Base-by-base conservation (phyloP, 495 filamentous ascomycete species). In the Pyrenula massariospora region DNA sequence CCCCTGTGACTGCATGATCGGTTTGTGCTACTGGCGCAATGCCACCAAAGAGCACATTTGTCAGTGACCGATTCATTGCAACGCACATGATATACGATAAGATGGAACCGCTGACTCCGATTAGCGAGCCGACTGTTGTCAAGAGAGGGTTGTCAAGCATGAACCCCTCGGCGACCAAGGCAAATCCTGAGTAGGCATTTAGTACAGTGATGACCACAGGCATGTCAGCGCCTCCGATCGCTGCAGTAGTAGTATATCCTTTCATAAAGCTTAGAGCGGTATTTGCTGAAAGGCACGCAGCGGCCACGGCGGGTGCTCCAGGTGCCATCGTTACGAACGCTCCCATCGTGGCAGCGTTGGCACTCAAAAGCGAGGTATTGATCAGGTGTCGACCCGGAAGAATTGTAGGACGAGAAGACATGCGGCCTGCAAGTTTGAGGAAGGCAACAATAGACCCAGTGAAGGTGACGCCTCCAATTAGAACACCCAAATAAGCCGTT, bases 151-250 rank as follows among this genome's bases (percentile, higher is more conserved):
- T 91, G 60, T 89, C 81, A n/a, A 92, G 77, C 88, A 92, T 92
- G 57, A 92, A 78, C 12, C 88, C 88, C 66, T 92, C 88, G 0
- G 88, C 87, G 0, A 92, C 86, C 25, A 92, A 71, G 0, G 88
- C 88, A 57, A 92, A 92, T 10, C 88, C 88, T 49, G 85, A 89
- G 62, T 91, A 92, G 2, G 88, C 88, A 63, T 92, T 92, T 12
- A 92, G 72, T 5, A 91, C 87, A 0, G 87, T 92, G 58, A 92
- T 91, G 20, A 90, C 88, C 19, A 92, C 88, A 15, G 87, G 86
- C 86, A 89, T 89, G 63, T 90, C 87, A 2, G 87, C 88, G n/a
- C 87, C 88, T 11, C 88, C 88, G 65, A 92, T 90, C 10, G 85
- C 86, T 25, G 88, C 74, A 0, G 88, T 92, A 1, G 88, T 90